phyloP scores from a whole-genome alignment of 2,329 filamentous ascomycete genomes.

The Aspergillus pseudoterreus region DNA sequence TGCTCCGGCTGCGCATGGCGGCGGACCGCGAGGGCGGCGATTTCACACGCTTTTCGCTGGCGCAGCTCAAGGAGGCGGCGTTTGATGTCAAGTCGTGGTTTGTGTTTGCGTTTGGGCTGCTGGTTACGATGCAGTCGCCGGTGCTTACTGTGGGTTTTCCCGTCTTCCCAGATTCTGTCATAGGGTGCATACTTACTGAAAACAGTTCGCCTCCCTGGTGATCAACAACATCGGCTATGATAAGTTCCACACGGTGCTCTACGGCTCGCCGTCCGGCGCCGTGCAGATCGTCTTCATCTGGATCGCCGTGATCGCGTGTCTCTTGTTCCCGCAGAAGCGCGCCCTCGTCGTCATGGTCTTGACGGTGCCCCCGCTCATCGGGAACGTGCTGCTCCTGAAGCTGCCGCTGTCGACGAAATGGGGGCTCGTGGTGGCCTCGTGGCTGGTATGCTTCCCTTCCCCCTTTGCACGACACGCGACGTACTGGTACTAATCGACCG shows the following conservation, averaged over 20 bases:
- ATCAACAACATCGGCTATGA: conserved; percentile 46
- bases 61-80: conserved; percentile 44
- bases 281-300: conserved; percentile 47
- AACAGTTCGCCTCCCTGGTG: conserved; percentile 45
- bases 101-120: conserved; percentile 43
- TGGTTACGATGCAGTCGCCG: conserved; percentile 45
- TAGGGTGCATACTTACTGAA: no score
- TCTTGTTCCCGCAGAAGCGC: conserved; percentile 38
- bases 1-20: conserved; percentile 32
- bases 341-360: conserved; percentile 39
- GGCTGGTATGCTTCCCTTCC: conserved; percentile 34
- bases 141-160: conserved; percentile 29
- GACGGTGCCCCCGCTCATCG: conserved; percentile 41
- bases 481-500: neutral
- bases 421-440: conserved; percentile 47
- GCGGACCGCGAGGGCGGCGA: conserved; percentile 30
- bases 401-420: conserved; percentile 41
- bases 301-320: conserved; percentile 40
- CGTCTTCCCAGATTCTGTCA: no score
- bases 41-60: conserved; percentile 40
- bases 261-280: conserved; percentile 47
- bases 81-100: conserved; percentile 42
- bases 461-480: neutral
- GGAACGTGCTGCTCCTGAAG: conserved; percentile 42
- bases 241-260: conserved; percentile 45